These are phyloP conservation scores for Leccinum incarnatum DNA, from an alignment of 768 basidiomycete species.

Conservation along the genomic window DNA sequence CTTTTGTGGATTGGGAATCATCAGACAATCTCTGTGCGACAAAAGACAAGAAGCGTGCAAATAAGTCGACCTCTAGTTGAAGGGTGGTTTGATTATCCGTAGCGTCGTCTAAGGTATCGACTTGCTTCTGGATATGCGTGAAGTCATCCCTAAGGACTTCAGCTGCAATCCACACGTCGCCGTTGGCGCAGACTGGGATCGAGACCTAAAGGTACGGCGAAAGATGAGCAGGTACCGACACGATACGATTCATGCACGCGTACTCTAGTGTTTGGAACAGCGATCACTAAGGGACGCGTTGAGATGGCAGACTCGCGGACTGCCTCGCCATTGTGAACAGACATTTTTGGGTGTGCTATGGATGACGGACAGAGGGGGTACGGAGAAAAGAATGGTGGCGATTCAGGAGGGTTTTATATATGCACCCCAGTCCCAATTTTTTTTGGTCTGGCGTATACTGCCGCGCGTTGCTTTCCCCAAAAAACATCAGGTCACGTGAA, in stretches of 20 bases:
- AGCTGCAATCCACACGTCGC: conserved; percentile 88
- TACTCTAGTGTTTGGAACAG: conserved; percentile 35
- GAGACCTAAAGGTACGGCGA: conserved; percentile 52
- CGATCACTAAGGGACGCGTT: conserved; percentile 36
- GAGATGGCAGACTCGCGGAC: conserved; percentile 29
- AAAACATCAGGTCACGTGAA: conserved; percentile 30
- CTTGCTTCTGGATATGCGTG: conserved; percentile 55
- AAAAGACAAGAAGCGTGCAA: conserved; percentile 80
- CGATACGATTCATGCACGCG: conserved; percentile 16
- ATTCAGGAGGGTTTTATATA: conserved; percentile 19
- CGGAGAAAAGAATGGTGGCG: conserved; percentile 4
- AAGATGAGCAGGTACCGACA: conserved; percentile 5
- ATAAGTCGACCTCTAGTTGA: conserved; percentile 73
- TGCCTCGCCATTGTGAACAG: conserved; percentile 31
- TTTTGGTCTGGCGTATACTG: conserved; percentile 22
- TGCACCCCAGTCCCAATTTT: conserved; percentile 33
- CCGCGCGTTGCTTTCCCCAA: conserved; percentile 24
- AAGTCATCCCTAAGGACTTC: conserved; percentile 93
- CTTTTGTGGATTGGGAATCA: conserved; percentile 49
- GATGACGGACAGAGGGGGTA: conserved; percentile 7
- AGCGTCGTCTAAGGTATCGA: conserved; percentile 55
- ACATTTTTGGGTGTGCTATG: conserved; percentile 28
- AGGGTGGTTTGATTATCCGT: conserved; percentile 49
- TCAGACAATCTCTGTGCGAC: conserved; percentile 61
- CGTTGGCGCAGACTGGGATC: conserved; percentile 79